A percentile compares a stretch with the other conserved stretches of the same genome.
phyloP scores from a whole-genome alignment of 1,139 yeast genomes.

The Blastobotrys buckinghamii region DNA sequence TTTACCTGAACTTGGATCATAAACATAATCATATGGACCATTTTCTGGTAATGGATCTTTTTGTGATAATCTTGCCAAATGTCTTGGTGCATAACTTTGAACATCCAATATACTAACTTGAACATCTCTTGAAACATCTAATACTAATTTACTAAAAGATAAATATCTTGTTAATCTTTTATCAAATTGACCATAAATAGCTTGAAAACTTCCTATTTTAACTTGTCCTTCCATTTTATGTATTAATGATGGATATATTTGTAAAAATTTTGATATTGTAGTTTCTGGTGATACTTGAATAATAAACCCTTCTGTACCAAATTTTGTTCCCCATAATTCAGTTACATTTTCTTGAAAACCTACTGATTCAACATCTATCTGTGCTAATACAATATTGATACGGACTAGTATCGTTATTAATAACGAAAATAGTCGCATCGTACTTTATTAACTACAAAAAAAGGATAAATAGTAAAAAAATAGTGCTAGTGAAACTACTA shows the following conservation, averaged over 20 bases:
- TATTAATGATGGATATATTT: constrained; percentile 24
- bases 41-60: constrained; percentile 32
- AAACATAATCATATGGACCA: constrained; percentile 37
- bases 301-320: constrained; percentile 13
- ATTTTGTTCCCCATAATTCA: background rate
- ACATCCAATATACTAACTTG: constrained; percentile 28
- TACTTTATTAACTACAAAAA: too few relatives aligned
- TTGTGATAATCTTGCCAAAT: constrained; percentile 59
- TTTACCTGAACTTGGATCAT: constrained; percentile 40
- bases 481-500: background rate
- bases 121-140: constrained; percentile 29
- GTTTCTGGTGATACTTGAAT: constrained; percentile 27
- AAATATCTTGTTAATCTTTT: constrained; percentile 20
- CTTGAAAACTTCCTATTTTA: constrained; percentile 26
- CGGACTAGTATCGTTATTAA: background rate
- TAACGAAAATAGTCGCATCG: background rate
- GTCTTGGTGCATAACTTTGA: constrained; percentile 59
- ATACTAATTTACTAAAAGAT: constrained; percentile 25
- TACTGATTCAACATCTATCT: too few relatives aligned
- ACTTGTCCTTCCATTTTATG: constrained; percentile 22
- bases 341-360: background rate
- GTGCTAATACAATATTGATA: background rate
- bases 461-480: too few relatives aligned
- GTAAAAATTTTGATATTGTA: constrained; percentile 22
- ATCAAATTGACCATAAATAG: constrained; percentile 27